phyloP scores from a whole-genome alignment of 23 red algal species.

The Gracilaria gracilis region DNA sequence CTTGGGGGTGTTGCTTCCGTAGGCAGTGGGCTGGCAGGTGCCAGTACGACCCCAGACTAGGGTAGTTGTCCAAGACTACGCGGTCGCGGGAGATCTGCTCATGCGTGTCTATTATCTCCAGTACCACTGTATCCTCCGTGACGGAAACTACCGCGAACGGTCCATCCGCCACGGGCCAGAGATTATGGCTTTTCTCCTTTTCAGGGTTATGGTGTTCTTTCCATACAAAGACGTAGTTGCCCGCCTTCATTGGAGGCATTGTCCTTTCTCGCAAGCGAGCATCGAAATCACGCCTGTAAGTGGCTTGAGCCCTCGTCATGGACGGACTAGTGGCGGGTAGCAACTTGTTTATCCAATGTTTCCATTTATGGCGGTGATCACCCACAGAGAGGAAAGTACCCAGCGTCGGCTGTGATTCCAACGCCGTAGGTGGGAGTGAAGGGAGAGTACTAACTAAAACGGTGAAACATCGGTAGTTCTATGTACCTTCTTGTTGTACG shows the following conservation, averaged over 20 bases:
- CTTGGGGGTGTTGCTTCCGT: too few relatives aligned
- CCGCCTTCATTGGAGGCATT: background rate
- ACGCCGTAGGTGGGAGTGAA: background rate
- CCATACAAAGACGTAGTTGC: background rate
- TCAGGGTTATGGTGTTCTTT: background rate
- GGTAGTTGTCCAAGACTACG: too few relatives aligned
- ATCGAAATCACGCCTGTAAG: background rate
- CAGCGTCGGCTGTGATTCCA: background rate
- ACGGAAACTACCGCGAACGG: background rate
- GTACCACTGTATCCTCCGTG: background rate
- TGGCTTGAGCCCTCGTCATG: background rate
- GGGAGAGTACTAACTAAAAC: background rate
- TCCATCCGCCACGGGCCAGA: conserved; percentile 2
- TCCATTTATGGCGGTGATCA: too few relatives aligned
- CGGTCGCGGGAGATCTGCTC: too few relatives aligned
- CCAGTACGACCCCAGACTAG: too few relatives aligned
- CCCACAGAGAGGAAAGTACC: background rate
- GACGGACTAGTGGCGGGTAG: background rate
- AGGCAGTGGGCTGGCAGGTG: too few relatives aligned
- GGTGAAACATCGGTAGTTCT: background rate
- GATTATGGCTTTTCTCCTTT: too few relatives aligned
- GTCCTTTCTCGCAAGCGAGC: background rate
- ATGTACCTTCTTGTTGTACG: conserved; percentile 51
- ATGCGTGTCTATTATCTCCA: too few relatives aligned
- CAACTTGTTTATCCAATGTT: background rate